These are phyloP conservation scores for Letharia lupina DNA, from an alignment of 495 filamentous ascomycete genomes.

Conservation along the genomic window DNA sequence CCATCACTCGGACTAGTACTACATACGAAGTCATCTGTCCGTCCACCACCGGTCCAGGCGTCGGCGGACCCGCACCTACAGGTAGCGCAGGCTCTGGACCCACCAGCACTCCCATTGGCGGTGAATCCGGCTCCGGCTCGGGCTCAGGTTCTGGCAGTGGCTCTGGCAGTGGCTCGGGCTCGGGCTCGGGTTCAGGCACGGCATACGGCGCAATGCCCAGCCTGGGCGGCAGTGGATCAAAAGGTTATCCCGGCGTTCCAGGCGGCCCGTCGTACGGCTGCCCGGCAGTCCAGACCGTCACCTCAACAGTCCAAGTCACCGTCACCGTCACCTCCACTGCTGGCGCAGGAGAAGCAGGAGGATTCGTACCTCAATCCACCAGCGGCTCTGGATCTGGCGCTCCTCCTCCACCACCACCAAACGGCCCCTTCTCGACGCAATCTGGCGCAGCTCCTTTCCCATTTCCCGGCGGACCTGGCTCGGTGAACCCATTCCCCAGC, in stretches of 20 bases:
- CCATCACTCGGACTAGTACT: constrained; percentile 20
- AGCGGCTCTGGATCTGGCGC: not conserved
- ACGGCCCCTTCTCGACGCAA: constrained; percentile 6
- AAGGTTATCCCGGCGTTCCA: not conserved
- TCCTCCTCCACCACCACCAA: not conserved
- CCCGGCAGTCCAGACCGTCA: constrained; percentile 16
- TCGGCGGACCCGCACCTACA: not conserved
- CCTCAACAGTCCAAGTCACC: constrained; percentile 38
- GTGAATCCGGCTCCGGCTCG: constrained; percentile 31
- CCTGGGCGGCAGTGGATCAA: not conserved
- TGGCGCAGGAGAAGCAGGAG: not conserved
- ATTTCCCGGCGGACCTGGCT: not conserved
- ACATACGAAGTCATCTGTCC: constrained; percentile 23
- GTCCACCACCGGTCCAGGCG: constrained; percentile 19
- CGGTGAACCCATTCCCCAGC: not conserved
- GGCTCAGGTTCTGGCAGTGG: constrained; percentile 30
- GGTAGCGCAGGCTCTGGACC: not conserved
- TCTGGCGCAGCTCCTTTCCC: constrained; percentile 2
- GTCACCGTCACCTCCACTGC: constrained; percentile 20
- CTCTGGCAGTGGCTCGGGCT: not conserved
- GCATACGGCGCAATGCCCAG: not conserved
- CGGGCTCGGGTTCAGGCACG: not conserved
- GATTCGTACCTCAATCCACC: not conserved
- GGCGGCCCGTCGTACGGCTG: constrained; percentile 8
- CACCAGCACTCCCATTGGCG: not conserved